Evolutionary conservation across 768 basidiomycete species (phyloP).

Genomic region (Roridomyces roridus): DNA sequence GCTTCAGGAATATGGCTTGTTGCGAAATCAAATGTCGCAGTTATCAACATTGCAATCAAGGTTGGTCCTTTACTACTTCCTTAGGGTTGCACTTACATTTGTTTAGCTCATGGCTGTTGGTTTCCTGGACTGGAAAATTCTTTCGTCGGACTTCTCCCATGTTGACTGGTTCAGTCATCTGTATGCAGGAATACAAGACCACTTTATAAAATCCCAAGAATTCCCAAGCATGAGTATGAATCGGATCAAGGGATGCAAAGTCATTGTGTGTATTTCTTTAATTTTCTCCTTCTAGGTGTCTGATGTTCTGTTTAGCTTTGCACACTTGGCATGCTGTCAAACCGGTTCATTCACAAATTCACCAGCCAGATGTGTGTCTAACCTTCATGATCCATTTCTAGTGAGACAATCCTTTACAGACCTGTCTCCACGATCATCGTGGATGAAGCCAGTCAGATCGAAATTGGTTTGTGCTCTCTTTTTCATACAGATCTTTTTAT

Average conservation of each 20-base stretch:
- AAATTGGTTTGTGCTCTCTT: constrained; percentile 45
- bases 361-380: too few relatives aligned
- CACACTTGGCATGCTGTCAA: constrained; percentile 67
- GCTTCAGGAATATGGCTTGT: constrained; percentile 73
- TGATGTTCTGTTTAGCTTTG: constrained; percentile 35
- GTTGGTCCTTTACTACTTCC: neutral
- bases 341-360: neutral
- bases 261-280: constrained; percentile 50
- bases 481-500: constrained; percentile 42
- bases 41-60: constrained; percentile 78
- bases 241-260: constrained; percentile 48
- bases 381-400: too few relatives aligned
- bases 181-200: constrained; percentile 53
- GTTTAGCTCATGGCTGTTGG: constrained; percentile 56
- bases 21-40: constrained; percentile 87
- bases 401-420: constrained; percentile 31
- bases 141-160: constrained; percentile 76
- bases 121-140: constrained; percentile 63
- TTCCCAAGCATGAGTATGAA: constrained; percentile 32
- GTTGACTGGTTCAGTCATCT: constrained; percentile 81
- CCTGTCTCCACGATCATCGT: constrained; percentile 57
- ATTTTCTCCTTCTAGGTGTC: too few relatives aligned
- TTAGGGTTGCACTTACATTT: constrained; percentile 43
- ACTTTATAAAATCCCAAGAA: constrained; percentile 58
- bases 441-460: constrained; percentile 75